These are phyloP conservation scores for Pseudogymnoascus sp. DNA, from an alignment of 2,329 filamentous ascomycete species.

Conservation along the genomic window DNA sequence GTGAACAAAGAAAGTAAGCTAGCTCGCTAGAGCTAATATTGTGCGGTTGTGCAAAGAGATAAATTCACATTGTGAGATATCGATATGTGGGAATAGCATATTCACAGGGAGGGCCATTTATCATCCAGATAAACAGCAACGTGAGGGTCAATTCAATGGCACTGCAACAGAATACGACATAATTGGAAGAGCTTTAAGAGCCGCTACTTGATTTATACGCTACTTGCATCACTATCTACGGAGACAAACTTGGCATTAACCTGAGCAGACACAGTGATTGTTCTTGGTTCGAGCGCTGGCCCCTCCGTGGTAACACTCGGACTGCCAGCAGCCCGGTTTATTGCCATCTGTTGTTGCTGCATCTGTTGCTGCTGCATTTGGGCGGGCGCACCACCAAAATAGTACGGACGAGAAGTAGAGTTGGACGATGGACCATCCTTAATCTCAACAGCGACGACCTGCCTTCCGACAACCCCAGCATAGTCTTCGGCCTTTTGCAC, in stretches of 20 bases:
- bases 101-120: not conserved
- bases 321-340: not conserved
- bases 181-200: no score
- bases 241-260: conserved; percentile 17
- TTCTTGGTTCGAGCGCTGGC: conserved; percentile 15
- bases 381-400: not conserved
- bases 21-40: not conserved
- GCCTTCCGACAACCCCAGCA: conserved; percentile 14
- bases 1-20: not conserved
- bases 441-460: conserved; percentile 17
- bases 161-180: no score
- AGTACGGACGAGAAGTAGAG: not conserved
- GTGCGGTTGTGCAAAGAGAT: not conserved
- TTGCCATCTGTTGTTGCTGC: not conserved
- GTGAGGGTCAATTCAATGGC: not conserved
- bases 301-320: not conserved
- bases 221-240: not conserved
- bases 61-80: not conserved
- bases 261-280: conserved; percentile 14
- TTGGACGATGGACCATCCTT: conserved; percentile 12
- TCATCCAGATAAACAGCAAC: not conserved
- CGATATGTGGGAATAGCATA: not conserved
- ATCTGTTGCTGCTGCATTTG: not conserved
- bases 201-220: not conserved
- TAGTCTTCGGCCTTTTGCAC: conserved; percentile 20